These are phyloP conservation scores for Tylopilus cervinicoccineus DNA, from an alignment of 768 basidiomycete species.

Conservation along the genomic window DNA sequence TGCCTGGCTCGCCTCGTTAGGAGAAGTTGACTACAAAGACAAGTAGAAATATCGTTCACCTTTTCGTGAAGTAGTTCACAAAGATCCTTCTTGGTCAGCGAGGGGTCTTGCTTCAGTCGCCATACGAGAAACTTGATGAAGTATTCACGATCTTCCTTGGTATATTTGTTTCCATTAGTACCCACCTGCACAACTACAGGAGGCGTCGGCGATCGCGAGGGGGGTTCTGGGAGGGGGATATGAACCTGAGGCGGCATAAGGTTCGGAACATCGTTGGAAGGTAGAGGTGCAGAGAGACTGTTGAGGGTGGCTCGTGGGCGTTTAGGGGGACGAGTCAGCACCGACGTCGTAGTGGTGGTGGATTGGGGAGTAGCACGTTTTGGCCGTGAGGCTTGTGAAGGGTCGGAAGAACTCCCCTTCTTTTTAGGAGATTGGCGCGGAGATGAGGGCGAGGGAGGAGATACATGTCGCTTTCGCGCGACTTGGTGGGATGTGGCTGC, in stretches of 20 bases:
- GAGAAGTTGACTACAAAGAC: not conserved
- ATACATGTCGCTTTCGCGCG: constrained; percentile 35
- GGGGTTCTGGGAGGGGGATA: constrained; percentile 56
- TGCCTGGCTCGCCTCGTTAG: constrained; percentile 38
- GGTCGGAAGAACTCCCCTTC: constrained; percentile 19
- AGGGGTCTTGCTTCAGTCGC: constrained; percentile 52
- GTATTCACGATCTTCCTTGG: constrained; percentile 59
- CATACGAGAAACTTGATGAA: constrained; percentile 66
- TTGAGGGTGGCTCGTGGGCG: constrained; percentile 47
- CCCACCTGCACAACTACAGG: constrained; percentile 46
- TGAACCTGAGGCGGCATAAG: constrained; percentile 61
- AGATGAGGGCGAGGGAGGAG: constrained; percentile 17
- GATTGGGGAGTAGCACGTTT: constrained; percentile 20
- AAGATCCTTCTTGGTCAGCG: constrained; percentile 49
- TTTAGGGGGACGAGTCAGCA: constrained; percentile 25
- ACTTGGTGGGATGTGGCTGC: constrained; percentile 22
- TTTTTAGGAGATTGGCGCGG: constrained; percentile 26
- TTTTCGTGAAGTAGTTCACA: constrained; percentile 54
- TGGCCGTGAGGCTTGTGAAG: constrained; percentile 23
- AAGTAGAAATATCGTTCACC: constrained; percentile 26
- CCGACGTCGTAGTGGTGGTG: constrained; percentile 18
- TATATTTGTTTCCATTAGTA: constrained; percentile 58
- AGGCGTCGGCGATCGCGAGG: constrained; percentile 67
- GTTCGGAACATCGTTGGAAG: constrained; percentile 35
- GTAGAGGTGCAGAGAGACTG: constrained; percentile 48